These are phyloP conservation scores for Xylaria bambusicola DNA, from an alignment of 495 filamentous ascomycete species.

Conservation along the genomic window DNA sequence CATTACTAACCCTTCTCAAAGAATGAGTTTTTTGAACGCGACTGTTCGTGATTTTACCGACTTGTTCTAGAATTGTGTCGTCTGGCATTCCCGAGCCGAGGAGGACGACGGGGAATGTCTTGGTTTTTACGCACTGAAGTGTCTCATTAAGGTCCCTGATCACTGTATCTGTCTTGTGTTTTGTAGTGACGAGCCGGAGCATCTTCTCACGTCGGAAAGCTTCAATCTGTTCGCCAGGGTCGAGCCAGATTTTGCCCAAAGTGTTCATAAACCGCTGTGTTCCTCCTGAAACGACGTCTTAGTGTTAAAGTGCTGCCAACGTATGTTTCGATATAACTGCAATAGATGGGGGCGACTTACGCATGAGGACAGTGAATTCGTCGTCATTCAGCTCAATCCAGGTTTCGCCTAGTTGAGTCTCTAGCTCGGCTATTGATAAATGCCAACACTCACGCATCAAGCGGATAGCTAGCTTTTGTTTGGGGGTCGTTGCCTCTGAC, in stretches of 20 bases:
- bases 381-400: conserved; percentile 30
- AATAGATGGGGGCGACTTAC: conserved; percentile 23
- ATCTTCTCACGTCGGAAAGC: conserved; percentile 23
- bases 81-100: conserved; percentile 24
- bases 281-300: conserved; percentile 32
- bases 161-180: conserved; percentile 32
- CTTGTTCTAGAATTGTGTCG: conserved; percentile 36
- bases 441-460: conserved; percentile 48
- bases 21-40: conserved; percentile 30
- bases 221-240: conserved; percentile 38
- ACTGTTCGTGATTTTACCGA: conserved; percentile 47
- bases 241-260: conserved; percentile 31
- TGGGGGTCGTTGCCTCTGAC: conserved; percentile 24
- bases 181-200: conserved; percentile 40
- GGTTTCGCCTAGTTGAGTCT: conserved; percentile 35
- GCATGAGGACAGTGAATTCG: conserved; percentile 41
- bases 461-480: conserved; percentile 38
- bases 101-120: conserved; percentile 15
- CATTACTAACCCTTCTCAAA: conserved; percentile 25
- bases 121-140: conserved; percentile 8
- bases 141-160: conserved; percentile 34
- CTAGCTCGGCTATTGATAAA: conserved; percentile 32
- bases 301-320: not conserved
- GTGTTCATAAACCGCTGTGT: conserved; percentile 34
- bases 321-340: not conserved